These are phyloP conservation scores for Parathielavia appendiculata DNA, from an alignment of 495 filamentous ascomycete genomes.

Conservation along the genomic window DNA sequence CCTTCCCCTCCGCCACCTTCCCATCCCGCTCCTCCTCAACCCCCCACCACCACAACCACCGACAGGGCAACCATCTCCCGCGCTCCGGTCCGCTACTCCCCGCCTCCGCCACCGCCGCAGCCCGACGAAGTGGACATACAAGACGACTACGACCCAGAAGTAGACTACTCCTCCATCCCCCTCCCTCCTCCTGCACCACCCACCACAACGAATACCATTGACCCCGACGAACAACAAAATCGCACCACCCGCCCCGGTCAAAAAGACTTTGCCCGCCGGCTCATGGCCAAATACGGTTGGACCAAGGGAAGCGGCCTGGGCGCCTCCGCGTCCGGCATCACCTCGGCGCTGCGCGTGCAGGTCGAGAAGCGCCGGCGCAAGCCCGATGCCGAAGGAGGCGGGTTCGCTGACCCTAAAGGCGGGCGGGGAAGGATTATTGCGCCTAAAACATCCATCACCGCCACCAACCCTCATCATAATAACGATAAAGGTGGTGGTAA, in stretches of 20 bases:
- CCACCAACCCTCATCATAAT: neutral
- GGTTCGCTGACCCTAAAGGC: conserved; percentile 57
- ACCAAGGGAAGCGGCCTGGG: conserved; percentile 81
- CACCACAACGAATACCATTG: neutral
- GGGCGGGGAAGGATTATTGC: conserved; percentile 78
- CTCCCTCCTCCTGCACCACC: conserved; percentile 7
- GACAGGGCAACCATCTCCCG: conserved; percentile 61
- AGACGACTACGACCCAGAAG: conserved; percentile 27
- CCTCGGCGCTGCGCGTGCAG: conserved; percentile 73
- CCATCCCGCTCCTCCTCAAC: conserved; percentile 45
- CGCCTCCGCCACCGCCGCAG: conserved; percentile 52
- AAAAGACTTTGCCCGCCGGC: conserved; percentile 67
- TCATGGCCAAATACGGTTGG: conserved; percentile 93
- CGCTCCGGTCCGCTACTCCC: conserved; percentile 79
- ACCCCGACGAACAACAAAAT: neutral
- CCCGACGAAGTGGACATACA: conserved; percentile 51
- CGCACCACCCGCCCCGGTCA: conserved; percentile 70
- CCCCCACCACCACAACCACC: conserved; percentile 35
- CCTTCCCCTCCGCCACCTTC: conserved; percentile 31
- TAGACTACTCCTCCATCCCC: conserved; percentile 41
- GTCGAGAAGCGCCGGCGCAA: conserved; percentile 76
- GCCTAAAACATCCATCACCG: conserved; percentile 39
- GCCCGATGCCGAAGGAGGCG: conserved; percentile 72
- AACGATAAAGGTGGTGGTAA: conserved; percentile 19
- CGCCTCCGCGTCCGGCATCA: conserved; percentile 71